Conservation (phyloP, 2,329 filamentous ascomycete genomes). For the Periconia macrospinosa region DNA sequence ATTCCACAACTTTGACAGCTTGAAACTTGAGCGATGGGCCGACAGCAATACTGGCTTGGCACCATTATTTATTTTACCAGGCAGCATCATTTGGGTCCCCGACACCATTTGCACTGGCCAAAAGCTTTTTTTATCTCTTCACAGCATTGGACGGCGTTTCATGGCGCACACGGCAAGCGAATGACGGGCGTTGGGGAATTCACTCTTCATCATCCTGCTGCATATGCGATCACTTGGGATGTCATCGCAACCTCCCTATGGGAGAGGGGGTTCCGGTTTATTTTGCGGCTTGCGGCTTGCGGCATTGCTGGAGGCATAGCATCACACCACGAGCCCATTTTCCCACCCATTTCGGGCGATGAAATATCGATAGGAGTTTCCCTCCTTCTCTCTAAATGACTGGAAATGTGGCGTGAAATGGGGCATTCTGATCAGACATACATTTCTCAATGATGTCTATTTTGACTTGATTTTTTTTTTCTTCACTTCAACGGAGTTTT, state of each 20-base stretch:
- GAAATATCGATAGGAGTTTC: too few relatives aligned
- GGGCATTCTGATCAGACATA: too few relatives aligned
- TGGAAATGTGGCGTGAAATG: too few relatives aligned
- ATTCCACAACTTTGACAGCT: neutral
- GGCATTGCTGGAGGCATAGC: neutral
- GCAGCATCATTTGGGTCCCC: neutral
- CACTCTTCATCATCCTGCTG: neutral
- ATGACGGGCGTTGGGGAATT: neutral
- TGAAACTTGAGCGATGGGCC: neutral
- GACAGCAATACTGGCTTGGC: neutral
- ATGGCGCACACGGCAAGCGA: neutral
- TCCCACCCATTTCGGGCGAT: too few relatives aligned
- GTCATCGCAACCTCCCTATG: neutral
- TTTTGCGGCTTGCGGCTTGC: neutral
- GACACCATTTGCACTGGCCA: neutral
- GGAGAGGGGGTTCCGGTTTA: neutral
- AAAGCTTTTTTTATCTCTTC: constrained; percentile 4
- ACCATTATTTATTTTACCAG: too few relatives aligned
- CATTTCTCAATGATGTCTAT: too few relatives aligned
- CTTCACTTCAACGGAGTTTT: too few relatives aligned
- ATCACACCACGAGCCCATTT: too few relatives aligned
- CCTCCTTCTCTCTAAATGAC: too few relatives aligned
- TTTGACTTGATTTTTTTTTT: too few relatives aligned
- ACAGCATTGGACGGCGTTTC: constrained; percentile 8
- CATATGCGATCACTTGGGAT: neutral